Conservation (phyloP, 208 protist species). For the Perkinsela sp. region DNA sequence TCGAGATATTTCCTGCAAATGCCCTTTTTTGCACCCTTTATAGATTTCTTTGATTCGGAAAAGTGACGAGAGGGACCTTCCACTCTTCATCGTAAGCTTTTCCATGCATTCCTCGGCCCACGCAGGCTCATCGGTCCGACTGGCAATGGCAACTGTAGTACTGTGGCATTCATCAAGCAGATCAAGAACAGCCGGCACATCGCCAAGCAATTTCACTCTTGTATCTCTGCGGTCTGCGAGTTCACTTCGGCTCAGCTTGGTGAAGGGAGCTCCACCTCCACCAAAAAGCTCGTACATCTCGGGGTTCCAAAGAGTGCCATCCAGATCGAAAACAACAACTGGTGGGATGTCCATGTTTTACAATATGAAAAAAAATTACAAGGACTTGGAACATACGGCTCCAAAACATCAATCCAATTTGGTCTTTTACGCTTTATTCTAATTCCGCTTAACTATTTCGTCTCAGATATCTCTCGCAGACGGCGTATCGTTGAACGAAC, state of each 20-base stretch:
- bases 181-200: conserved; percentile 28
- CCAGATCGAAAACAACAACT: conserved; percentile 61
- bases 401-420: no score
- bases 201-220: conserved; percentile 31
- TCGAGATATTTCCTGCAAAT: conserved; percentile 10
- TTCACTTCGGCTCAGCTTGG: conserved; percentile 11
- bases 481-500: conserved; percentile 88
- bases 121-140: conserved; percentile 42
- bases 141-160: conserved; percentile 35
- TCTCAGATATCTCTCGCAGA: conserved; percentile 69
- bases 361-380: no score
- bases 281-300: conserved; percentile 62
- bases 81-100: conserved; percentile 18
- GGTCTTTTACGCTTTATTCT: no score
- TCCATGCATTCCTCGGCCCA: conserved; percentile 41
- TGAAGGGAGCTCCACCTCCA: conserved; percentile 33
- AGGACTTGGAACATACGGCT: no score
- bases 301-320: conserved; percentile 52
- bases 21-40: conserved; percentile 5
- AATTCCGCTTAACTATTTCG: background rate
- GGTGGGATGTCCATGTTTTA: conserved; percentile 15
- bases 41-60: conserved; percentile 10
- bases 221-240: conserved; percentile 21
- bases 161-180: conserved; percentile 12
- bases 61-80: conserved; percentile 14